Conservation (phyloP, 1,139 yeast genomes). For the Hemisphaericaspora lyxosophila region DNA sequence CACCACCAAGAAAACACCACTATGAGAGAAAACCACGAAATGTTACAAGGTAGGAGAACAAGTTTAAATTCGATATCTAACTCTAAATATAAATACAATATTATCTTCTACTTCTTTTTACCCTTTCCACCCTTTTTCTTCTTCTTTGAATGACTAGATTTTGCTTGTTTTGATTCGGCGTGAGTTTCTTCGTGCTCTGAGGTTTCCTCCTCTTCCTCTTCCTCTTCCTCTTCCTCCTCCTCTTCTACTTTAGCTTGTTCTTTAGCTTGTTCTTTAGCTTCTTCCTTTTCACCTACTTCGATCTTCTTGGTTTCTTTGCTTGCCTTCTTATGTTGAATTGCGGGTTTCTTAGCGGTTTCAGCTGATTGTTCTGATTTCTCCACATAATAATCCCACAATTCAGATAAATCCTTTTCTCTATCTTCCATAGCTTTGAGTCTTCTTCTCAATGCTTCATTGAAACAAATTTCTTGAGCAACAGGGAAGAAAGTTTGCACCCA, state of each 20-base stretch:
- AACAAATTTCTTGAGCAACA: conserved; percentile 84
- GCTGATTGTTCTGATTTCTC: conserved; percentile 13
- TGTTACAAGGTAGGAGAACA: too few relatives aligned
- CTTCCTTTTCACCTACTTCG: not conserved
- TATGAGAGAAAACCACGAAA: too few relatives aligned
- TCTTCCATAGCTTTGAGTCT: conserved; percentile 66
- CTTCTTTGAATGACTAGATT: conserved; percentile 1
- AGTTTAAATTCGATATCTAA: too few relatives aligned
- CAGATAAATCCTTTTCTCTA: conserved; percentile 48
- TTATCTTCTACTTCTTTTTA: conserved; percentile 6
- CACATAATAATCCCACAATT: conserved; percentile 50
- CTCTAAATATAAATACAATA: too few relatives aligned
- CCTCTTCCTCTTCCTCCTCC: conserved; percentile 1
- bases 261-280: not conserved
- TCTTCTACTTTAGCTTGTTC: not conserved
- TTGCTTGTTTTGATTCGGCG: not conserved
- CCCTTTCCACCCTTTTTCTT: conserved; percentile 6
- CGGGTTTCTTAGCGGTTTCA: not conserved
- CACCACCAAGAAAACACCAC: too few relatives aligned
- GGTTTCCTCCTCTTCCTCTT: not conserved
- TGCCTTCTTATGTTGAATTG: not conserved
- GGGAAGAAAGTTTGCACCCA: conserved; percentile 81
- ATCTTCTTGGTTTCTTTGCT: not conserved
- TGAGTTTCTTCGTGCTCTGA: conserved; percentile 1
- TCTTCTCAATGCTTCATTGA: conserved; percentile 86